Conservation (phyloP, 2,329 filamentous ascomycete genomes). For the Helminthosporium solani region DNA sequence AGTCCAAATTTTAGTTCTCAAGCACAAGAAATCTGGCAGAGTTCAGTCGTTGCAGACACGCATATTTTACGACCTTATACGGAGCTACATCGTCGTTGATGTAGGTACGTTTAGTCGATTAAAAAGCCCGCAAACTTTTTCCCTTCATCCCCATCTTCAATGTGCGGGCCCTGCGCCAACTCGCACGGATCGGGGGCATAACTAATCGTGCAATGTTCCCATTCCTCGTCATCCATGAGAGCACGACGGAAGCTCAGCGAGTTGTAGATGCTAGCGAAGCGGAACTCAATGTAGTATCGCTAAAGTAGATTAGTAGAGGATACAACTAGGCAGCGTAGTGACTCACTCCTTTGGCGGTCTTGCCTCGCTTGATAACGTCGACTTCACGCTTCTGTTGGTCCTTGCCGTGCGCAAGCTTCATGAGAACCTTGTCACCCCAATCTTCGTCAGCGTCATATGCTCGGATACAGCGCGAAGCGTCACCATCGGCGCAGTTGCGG, state of each 20-base stretch:
- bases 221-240: constrained; percentile 45
- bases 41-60: too few species aligned
- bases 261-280: constrained; percentile 50
- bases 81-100: too few species aligned
- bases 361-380: constrained; percentile 48
- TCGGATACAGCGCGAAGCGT: constrained; percentile 50
- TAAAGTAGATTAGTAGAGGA: constrained; percentile 22
- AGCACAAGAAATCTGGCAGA: too few species aligned
- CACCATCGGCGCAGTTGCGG: constrained; percentile 42
- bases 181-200: constrained; percentile 49
- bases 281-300: constrained; percentile 49
- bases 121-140: neutral
- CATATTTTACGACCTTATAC: too few species aligned
- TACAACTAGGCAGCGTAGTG: neutral
- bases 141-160: constrained; percentile 22
- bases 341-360: constrained; percentile 46
- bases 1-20: too few species aligned
- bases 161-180: constrained; percentile 26
- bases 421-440: constrained; percentile 40
- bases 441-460: constrained; percentile 46
- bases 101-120: too few species aligned
- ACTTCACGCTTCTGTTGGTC: constrained; percentile 42
- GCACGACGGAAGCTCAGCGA: constrained; percentile 48
- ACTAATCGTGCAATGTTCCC: constrained; percentile 48
- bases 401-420: constrained; percentile 41